phyloP scores from a whole-genome alignment of 2,329 filamentous ascomycete species.

The Graphiopsis chlorocephala region DNA sequence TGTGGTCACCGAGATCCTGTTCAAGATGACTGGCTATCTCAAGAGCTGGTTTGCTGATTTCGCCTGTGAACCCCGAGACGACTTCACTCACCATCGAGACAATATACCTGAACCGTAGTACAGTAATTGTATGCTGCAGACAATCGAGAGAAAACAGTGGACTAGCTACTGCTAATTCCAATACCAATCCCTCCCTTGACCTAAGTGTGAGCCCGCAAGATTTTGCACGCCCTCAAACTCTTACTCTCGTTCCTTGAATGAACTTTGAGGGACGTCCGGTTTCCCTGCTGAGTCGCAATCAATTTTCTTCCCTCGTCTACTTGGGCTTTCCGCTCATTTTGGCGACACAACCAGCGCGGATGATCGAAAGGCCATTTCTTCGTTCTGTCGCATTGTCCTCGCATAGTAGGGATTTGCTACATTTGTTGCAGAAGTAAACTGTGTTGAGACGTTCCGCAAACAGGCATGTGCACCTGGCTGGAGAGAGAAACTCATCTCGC shows the following conservation, averaged over 20 bases:
- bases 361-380: neutral
- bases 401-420: neutral
- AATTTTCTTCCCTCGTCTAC: neutral
- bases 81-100: too few species aligned
- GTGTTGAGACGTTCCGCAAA: neutral
- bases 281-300: neutral
- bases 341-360: neutral
- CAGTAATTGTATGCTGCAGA: too few species aligned
- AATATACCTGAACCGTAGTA: too few species aligned
- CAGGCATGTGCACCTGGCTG: neutral
- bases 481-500: neutral
- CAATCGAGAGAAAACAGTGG: too few species aligned
- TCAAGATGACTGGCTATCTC: too few species aligned
- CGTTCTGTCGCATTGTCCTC: neutral
- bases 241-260: neutral
- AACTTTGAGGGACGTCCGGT: neutral
- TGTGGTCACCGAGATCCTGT: neutral
- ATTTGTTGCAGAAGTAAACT: neutral
- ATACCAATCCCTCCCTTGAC: too few species aligned
- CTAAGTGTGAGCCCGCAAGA: neutral
- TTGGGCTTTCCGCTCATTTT: too few species aligned
- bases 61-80: too few species aligned
- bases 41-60: too few species aligned
- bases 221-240: neutral
- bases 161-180: too few species aligned